Percentiles rank a stretch among this genome's conserved stretches.
phyloP scores from a whole-genome alignment of 805 yeast genomes.

The Wickerhamiella vanderwaltii region DNA sequence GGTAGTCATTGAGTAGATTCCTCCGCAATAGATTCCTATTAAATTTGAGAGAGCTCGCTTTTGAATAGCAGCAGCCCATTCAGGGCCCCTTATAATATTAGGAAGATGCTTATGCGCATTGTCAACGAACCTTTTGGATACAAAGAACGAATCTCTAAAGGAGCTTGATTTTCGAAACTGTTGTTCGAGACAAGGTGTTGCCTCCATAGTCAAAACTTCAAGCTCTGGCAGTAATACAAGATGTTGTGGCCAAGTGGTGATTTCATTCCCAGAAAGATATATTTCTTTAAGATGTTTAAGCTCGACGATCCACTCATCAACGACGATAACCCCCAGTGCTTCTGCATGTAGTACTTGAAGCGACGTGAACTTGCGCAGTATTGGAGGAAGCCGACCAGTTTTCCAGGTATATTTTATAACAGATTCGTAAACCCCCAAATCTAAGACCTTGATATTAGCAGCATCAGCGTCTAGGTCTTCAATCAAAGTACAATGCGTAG shows the following conservation, averaged over 20 bases:
- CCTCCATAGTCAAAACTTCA: conserved; percentile 20
- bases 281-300: conserved; percentile 19
- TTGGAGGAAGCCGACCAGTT: conserved; percentile 22
- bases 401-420: conserved; percentile 15
- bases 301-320: conserved; percentile 23
- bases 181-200: conserved; percentile 23
- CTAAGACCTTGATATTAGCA: conserved; percentile 8
- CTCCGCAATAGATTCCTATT: conserved; percentile 14
- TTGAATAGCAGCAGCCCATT: conserved; percentile 9
- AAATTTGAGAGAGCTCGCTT: background rate
- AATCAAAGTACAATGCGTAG: no score
- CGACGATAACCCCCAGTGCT: conserved; percentile 19
- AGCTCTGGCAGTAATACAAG: conserved; percentile 18
- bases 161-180: conserved; percentile 18
- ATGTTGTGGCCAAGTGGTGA: conserved; percentile 25
- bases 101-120: conserved; percentile 2
- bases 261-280: conserved; percentile 20
- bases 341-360: conserved; percentile 21
- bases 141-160: conserved; percentile 17
- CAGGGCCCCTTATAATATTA: conserved; percentile 7
- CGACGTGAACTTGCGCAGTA: conserved; percentile 19
- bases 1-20: conserved; percentile 12
- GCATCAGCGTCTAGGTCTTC: background rate
- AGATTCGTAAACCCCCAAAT: conserved; percentile 15
- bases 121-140: background rate